These are phyloP conservation scores for Artomyces pyxidatus DNA, from an alignment of 768 basidiomycete species.

Conservation along the genomic window DNA sequence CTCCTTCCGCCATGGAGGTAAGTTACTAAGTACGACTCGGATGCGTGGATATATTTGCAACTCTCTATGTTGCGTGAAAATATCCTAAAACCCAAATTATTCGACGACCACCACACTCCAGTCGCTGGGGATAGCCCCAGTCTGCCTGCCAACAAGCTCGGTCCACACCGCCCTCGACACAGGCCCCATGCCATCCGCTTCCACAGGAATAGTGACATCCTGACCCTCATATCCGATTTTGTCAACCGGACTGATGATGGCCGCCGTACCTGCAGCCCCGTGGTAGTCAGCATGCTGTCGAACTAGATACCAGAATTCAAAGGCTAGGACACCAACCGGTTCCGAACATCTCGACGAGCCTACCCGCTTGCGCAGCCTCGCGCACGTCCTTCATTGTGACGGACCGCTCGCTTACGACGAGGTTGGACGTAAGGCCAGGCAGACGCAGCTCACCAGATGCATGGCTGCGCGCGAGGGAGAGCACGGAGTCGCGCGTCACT, in stretches of 20 bases:
- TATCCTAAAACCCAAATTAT: not conserved
- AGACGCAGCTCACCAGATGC: slow-evolving; percentile 20
- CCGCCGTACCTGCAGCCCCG: slow-evolving; percentile 30
- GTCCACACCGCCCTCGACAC: slow-evolving; percentile 30
- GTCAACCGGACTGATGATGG: slow-evolving; percentile 25
- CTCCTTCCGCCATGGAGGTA: no score
- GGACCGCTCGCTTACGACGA: slow-evolving; percentile 22
- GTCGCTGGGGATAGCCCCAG: slow-evolving; percentile 33
- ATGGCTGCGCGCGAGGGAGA: slow-evolving; percentile 30
- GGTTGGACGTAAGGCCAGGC: slow-evolving; percentile 17
- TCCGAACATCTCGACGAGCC: slow-evolving; percentile 28
- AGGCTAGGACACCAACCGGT: slow-evolving; percentile 8
- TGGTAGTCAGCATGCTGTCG: not conserved
- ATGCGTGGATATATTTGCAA: no score
- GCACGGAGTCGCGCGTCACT: slow-evolving; percentile 32
- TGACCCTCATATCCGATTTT: slow-evolving; percentile 35
- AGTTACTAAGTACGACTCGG: no score
- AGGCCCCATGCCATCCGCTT: slow-evolving; percentile 30
- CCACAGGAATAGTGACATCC: slow-evolving; percentile 33
- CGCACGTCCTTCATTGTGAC: slow-evolving; percentile 27
- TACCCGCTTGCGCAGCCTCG: slow-evolving; percentile 19
- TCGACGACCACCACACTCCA: slow-evolving; percentile 31
- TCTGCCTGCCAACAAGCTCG: slow-evolving; percentile 33
- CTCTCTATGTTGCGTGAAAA: no score
- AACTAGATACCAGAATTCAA: slow-evolving; percentile 9